phyloP scores from a whole-genome alignment of 768 basidiomycete species.

The Boletus sp. region DNA sequence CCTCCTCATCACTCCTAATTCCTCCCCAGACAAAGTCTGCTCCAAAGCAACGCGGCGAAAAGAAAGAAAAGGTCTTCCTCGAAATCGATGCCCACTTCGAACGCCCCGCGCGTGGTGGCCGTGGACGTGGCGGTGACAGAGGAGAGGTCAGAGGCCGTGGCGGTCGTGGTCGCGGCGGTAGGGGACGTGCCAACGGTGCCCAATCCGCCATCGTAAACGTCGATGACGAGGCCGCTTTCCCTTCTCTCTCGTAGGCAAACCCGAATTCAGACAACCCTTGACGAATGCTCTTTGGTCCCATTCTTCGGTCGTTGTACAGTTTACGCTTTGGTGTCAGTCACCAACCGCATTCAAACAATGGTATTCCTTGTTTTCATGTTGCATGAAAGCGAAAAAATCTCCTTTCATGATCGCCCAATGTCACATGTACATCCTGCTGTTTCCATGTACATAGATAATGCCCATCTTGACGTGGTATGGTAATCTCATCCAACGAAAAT shows the following conservation, averaged over 20 bases:
- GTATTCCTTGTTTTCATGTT: conserved; percentile 9
- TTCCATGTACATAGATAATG: conserved; percentile 13
- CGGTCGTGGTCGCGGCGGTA: conserved; percentile 42
- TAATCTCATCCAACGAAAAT: too few species aligned
- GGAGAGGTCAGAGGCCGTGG: conserved; percentile 48
- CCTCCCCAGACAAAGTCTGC: conserved; percentile 54
- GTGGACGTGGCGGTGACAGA: conserved; percentile 48
- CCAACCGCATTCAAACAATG: conserved; percentile 10
- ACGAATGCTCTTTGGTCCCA: conserved; percentile 3
- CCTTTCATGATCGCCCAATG: neutral
- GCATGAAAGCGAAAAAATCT: conserved; percentile 16
- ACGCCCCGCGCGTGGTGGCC: conserved; percentile 69
- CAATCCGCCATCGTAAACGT: conserved; percentile 55
- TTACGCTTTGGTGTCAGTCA: conserved; percentile 9
- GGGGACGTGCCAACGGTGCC: conserved; percentile 44
- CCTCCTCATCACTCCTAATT: conserved; percentile 2
- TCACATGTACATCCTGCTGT: conserved; percentile 10
- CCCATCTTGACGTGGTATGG: neutral
- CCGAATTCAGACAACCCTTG: conserved; percentile 5
- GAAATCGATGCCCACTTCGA: conserved; percentile 92
- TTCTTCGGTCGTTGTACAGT: conserved; percentile 9
- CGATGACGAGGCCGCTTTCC: conserved; percentile 85
- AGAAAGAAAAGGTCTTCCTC: conserved; percentile 88
- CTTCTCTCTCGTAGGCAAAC: conserved; percentile 62
- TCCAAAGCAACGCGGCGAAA: conserved; percentile 70